phyloP scores from a whole-genome alignment of 176 grass and related monocot genomes.

The Metroxylon sagu region DNA sequence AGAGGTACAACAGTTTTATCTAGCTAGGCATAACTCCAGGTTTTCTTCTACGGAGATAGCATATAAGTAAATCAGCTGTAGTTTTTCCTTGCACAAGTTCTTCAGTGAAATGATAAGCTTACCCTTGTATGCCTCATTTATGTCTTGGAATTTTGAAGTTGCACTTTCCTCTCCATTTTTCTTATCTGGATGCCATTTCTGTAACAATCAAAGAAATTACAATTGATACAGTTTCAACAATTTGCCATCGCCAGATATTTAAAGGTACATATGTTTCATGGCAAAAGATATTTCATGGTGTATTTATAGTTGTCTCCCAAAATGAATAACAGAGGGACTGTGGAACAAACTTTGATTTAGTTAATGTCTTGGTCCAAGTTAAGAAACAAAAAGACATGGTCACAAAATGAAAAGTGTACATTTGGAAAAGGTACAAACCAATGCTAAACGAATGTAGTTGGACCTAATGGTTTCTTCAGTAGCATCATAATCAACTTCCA shows the following conservation, averaged over 20 bases:
- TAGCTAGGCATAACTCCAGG: too few species aligned
- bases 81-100: background rate
- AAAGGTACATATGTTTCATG: too few species aligned
- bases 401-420: background rate
- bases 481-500: constrained; percentile 76
- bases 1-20: too few species aligned
- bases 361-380: too few species aligned
- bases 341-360: too few species aligned
- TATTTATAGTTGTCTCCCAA: background rate
- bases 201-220: constrained; percentile 3
- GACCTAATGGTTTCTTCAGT: constrained; percentile 87
- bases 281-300: background rate
- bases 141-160: constrained; percentile 95
- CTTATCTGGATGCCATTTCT: constrained; percentile 99
- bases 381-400: too few species aligned
- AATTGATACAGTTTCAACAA: background rate
- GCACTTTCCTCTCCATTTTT: constrained; percentile 69
- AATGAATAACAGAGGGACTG: too few species aligned
- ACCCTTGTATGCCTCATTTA: constrained; percentile 96
- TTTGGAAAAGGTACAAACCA: constrained; percentile 42
- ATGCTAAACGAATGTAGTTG: constrained; percentile 81
- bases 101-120: constrained; percentile 7
- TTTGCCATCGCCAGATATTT: background rate
- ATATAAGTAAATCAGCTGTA: background rate
- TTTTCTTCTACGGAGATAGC: too few species aligned